These are phyloP conservation scores for Podosphaera fusca DNA, from an alignment of 2,329 filamentous ascomycete species.

Conservation along the genomic window DNA sequence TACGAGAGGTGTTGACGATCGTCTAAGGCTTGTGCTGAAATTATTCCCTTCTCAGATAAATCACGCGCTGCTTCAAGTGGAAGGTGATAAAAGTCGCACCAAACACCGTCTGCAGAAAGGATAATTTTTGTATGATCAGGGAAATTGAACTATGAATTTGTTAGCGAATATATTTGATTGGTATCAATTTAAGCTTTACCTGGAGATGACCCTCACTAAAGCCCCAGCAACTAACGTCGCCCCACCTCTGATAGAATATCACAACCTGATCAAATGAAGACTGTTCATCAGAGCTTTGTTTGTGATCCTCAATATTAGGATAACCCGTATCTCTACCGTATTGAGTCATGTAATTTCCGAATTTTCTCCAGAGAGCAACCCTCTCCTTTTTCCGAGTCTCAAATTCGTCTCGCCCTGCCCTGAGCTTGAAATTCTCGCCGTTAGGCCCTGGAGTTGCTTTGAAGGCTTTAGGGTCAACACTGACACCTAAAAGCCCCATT, in stretches of 20 bases:
- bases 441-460: conserved; percentile 30
- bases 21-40: conserved; percentile 46
- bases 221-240: conserved; percentile 61
- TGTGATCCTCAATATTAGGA: conserved; percentile 23
- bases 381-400: conserved; percentile 43
- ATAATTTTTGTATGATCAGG: conserved; percentile 74
- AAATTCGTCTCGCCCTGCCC: conserved; percentile 37
- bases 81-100: conserved; percentile 58
- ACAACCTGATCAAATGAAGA: conserved; percentile 30
- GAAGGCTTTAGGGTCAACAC: conserved; percentile 40
- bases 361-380: conserved; percentile 48
- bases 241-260: conserved; percentile 61
- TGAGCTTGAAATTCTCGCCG: conserved; percentile 35
- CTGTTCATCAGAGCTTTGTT: conserved; percentile 5
- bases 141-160: conserved; percentile 46
- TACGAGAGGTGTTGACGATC: conserved; percentile 49
- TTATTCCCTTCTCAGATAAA: conserved; percentile 39
- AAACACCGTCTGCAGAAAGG: conserved; percentile 48
- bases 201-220: conserved; percentile 62
- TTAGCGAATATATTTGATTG: conserved; percentile 5
- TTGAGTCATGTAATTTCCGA: conserved; percentile 50
- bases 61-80: conserved; percentile 45
- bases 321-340: conserved; percentile 48
- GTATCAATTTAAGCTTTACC: conserved; percentile 20
- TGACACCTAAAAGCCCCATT: conserved; percentile 36